Base-by-base conservation (phyloP, 2,329 filamentous ascomycete species). In the Ceratocystis colombiana region DNA sequence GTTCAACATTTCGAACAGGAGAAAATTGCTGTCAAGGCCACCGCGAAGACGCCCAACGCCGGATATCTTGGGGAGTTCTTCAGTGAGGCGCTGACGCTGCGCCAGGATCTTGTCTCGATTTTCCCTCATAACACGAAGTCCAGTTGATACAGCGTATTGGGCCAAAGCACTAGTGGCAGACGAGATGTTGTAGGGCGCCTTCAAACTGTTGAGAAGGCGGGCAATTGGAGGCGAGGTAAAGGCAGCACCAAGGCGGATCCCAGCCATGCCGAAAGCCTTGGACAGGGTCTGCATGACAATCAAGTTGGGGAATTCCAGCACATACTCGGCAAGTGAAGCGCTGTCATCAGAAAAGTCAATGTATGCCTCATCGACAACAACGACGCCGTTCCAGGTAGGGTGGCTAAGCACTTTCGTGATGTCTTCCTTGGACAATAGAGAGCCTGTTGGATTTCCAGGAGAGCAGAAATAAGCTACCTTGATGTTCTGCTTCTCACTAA, bases 231-330 rank as follows among this genome's bases (percentile, higher is more conserved):
- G 80, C 8, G 85, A 83, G 4, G 89, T 83, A 74, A 96, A 99
- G 0, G 90, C 90, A 6, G 86, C 89, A 61, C 94, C 94, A 0
- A 99, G 81, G 17, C 94, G 83, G 73, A 99, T 96, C 63, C 93
- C 94, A 3, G 94, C 94, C 73, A 99, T 83, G 33, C 94, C 94
- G 73, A 99, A 99, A 0, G 91, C 94, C 76, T 99, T 99, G 72
- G 89, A 96, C n/a, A 97, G 82, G 0, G 94, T 99, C 79, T 99
- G 94, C 89, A 97, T 90, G 67, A 99, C 92, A 20, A 96, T 91
- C 30, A 99, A 80, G 75, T 99, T 99, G 63, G 93, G 92, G 84
- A 89, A 95, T 72, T 96, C 91, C 45, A 83, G 80, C 0, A 96
- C 92, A 88, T 90, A 96, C 76, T 96, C 89, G 30, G 94, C 93